Base-by-base conservation (phyloP, 352 stramenopile species). In the Phytophthora melonis region DNA sequence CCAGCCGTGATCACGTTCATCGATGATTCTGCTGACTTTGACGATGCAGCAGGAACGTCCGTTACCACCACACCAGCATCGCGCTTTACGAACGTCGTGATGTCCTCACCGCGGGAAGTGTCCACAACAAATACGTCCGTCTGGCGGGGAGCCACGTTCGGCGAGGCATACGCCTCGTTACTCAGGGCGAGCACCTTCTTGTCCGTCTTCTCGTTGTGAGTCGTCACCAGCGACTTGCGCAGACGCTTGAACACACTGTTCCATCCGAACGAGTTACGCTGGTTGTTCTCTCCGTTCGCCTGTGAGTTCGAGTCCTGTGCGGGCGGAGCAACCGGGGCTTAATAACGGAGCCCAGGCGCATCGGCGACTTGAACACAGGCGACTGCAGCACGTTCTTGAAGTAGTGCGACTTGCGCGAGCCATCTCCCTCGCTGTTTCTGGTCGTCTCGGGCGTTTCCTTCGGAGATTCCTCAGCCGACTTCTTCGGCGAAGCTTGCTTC, bases 301-400 rank as follows among this genome's bases (percentile, higher is more conserved):
- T 77, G 75, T 14, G 70, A 71, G 34, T 21, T 65, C 18, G 70
- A 63, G 23, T 77, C 68, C 18, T 86, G 66, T 47, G 45, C 68
- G 11, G 70, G 62, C 19, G 83, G 78, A 18, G 79, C 75, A 13
- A 82, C 77, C 82, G 72, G 14, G 83, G 68, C 68, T 90, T 90
- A 74, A 95, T 95, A 54, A 95, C 84, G 0, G 87, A 91, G 3
- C 89, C 87, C 4, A 94, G 72, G 13, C 87, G 84, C 83, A 94
- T 94, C 16, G 88, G 84, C 9, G 82, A 84, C 67, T 93, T 92
- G 68, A 95, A 94, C 55, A 94, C 88, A 30, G 89, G 89, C 7
- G 89, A 93, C 68, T 94, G 87, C 30, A 96, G 74, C 54, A 96
- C 89, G 45, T 93, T 90, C 74, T 94, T 94, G 60, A 96, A 89